phyloP scores from a whole-genome alignment of 768 basidiomycete species.

The Mycena leptocephala region DNA sequence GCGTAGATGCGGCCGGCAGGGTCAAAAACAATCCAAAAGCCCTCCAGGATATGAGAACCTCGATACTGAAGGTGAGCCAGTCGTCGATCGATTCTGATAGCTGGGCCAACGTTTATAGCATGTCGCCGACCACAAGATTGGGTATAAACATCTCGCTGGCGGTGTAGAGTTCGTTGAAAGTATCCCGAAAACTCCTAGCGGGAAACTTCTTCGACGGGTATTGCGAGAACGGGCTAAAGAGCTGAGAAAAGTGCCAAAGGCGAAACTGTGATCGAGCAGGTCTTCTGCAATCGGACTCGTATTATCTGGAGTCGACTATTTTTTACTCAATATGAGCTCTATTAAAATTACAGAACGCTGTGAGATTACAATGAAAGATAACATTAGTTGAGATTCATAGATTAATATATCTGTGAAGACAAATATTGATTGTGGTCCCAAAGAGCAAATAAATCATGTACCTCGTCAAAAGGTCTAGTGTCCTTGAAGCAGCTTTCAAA shows the following conservation, averaged over 20 bases:
- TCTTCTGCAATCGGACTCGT: not conserved
- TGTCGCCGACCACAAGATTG: slow-evolving; percentile 55
- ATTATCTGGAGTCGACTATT: not conserved
- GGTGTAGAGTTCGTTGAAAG: slow-evolving; percentile 61
- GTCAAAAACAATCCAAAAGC: slow-evolving; percentile 45
- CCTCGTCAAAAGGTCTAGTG: slow-evolving; percentile 98
- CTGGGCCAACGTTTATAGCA: slow-evolving; percentile 39
- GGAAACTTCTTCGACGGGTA: slow-evolving; percentile 60
- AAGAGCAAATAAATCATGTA: slow-evolving; percentile 46
- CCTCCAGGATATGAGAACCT: slow-evolving; percentile 55
- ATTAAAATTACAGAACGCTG: slow-evolving; percentile 22
- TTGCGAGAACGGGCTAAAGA: slow-evolving; percentile 35
- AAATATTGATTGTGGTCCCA: not conserved
- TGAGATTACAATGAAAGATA: slow-evolving; percentile 4
- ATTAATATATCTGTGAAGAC: slow-evolving; percentile 32
- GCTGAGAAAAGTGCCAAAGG: slow-evolving; percentile 23
- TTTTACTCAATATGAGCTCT: not conserved
- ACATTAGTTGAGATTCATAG: not conserved
- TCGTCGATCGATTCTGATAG: not conserved
- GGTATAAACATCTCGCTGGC: slow-evolving; percentile 62
- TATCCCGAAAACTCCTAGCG: slow-evolving; percentile 67
- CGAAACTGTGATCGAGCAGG: slow-evolving; percentile 22
- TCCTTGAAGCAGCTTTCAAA: slow-evolving; percentile 98
- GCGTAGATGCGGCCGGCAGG: slow-evolving; percentile 55
- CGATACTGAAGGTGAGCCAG: slow-evolving; percentile 49